Conservation (phyloP, 352 stramenopile genomes). For the Phytophthora sp. region DNA sequence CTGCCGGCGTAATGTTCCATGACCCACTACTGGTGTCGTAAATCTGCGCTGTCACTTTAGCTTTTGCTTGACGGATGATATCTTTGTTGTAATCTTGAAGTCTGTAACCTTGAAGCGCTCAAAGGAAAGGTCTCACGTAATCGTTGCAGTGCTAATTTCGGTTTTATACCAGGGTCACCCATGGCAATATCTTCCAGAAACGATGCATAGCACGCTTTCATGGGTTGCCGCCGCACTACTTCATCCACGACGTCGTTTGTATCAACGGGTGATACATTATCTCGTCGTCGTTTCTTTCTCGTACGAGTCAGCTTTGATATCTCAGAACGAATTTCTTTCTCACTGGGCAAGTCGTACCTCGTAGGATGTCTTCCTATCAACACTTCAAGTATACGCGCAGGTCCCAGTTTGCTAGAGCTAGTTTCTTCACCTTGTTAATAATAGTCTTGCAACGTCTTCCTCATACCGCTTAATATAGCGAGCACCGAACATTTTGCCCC, state of each 20-base stretch:
- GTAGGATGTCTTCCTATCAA: conserved; percentile 2
- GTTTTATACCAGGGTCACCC: neutral
- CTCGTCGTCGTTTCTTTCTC: neutral
- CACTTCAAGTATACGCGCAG: conserved; percentile 5
- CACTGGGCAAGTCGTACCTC: conserved; percentile 6
- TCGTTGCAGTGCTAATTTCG: neutral
- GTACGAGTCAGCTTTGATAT: conserved; percentile 11
- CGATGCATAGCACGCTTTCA: conserved; percentile 3
- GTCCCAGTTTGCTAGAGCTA: conserved; percentile 8
- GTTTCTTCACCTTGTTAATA: neutral
- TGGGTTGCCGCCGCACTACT: neutral
- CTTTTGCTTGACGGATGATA: neutral
- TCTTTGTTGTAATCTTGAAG: neutral
- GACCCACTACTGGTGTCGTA: too few species aligned
- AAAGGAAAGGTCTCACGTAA: neutral
- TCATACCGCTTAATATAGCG: conserved; percentile 8
- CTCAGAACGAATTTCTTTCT: conserved; percentile 13
- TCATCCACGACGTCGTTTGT: neutral
- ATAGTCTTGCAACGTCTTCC: conserved; percentile 1
- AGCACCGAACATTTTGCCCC: conserved; percentile 4
- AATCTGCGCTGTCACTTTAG: neutral
- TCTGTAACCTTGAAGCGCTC: neutral
- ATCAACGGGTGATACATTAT: neutral
- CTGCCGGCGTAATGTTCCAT: too few species aligned
- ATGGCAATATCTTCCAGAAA: conserved; percentile 2